Base-by-base conservation (phyloP, 176 grass and related monocot species). In the Avena sativa region DNA sequence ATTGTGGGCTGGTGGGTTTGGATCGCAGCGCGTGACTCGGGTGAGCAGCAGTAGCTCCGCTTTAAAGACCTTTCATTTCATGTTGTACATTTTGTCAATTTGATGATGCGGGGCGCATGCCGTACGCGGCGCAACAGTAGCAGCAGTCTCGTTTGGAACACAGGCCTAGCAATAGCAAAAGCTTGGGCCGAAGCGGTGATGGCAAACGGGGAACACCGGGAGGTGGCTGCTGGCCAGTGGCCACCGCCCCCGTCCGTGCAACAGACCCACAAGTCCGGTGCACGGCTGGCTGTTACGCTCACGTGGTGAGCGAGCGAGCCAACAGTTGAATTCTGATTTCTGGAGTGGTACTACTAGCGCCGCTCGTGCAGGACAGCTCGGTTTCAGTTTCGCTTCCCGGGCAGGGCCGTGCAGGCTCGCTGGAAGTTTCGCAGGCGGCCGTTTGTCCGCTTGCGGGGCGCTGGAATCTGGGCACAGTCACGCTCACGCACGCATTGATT, bases 401-500 rank as follows among this genome's bases (percentile, higher is more conserved):
- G n/a, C 46, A 40, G 8, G 9, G 20, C n/a, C 21, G 40, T 5
- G 7, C 40, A 6, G 40, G 40, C 40, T 43, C 40, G 47, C 19
- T 12, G 8, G 26, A 53, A 77, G 74, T 55, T 32, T n/a, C 61
- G 79, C 67, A 7, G 32, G 32, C 53, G 1, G 20, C 10, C 67
- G 46, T 9, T 67, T 89, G 88, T 86, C 88, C 38, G 88, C 25
- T 76, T 86, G 83, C 83, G 70, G 77, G 88, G 50, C 49, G 69
- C 88, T 75, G 78, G 88, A 89, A 89, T 86, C 88, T 28, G 53
- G 2, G 38, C 17, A 47, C 25, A 21, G 71, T 65, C 57, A 9
- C 70, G 43, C 70, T 48, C 80, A 21, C n/a, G 59, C 59, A 9
- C 59, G 23, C 59, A 25, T 57, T 43, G 81, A 71, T 52, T 81